phyloP scores from a whole-genome alignment of 176 grass and related monocot species.

The barley (Hordeum vulgare) region MorexV3_pseudomolecules_assembly NC_058518.1:507767617-507768116 shows the following conservation, averaged over 20 bases:
- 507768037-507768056: constrained; percentile 84
- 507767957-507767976: not conserved
- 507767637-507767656: constrained; percentile 96
- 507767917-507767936: constrained; percentile 50
- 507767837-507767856: constrained; percentile 75
- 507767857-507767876: constrained; percentile 96
- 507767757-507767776: not conserved
- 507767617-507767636: constrained; percentile 69
- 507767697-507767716: constrained; percentile 35
- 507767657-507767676: constrained; percentile 91
- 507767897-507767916: constrained; percentile 91
- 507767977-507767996: not conserved
- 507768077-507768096: constrained; percentile 81
- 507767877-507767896: constrained; percentile 77
- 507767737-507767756: not conserved
- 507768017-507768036: constrained; percentile 77
- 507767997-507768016: not conserved
- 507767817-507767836: not conserved
- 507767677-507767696: constrained; percentile 70
- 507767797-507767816: constrained; percentile 15
- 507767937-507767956: not conserved
- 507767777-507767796: not conserved
- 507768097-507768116: not conserved
- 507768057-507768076: constrained; percentile 97
- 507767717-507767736: constrained; percentile 3